Percentiles rank a stretch among this genome's conserved stretches.
Conservation (phyloP, 2,329 filamentous ascomycete genomes). For the Dactylellina haptotyla region DNA sequence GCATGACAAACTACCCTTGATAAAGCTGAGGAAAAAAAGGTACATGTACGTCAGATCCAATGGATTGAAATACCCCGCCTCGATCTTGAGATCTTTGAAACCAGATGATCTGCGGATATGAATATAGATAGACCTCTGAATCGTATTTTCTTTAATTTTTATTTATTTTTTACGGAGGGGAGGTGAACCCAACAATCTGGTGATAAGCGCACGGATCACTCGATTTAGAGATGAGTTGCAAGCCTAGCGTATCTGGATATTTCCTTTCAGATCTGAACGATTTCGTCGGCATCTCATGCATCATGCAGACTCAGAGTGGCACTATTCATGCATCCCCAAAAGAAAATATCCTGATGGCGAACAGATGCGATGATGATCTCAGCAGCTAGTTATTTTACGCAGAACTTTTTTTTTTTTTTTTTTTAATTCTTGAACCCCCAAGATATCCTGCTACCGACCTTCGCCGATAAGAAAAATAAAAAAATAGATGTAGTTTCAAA, state of each 20-base stretch:
- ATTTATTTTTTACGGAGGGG: conserved; percentile 7
- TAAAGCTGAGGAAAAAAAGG: too few relatives aligned
- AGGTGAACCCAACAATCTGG: conserved; percentile 17
- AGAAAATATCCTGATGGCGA: conserved; percentile 1
- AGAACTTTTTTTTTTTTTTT: too few relatives aligned
- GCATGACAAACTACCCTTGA: too few relatives aligned
- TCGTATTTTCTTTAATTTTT: not conserved
- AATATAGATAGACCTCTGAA: conserved; percentile 1
- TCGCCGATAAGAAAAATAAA: not conserved
- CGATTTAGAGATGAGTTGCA: not conserved
- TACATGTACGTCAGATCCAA: not conserved
- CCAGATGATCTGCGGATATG: conserved; percentile 11
- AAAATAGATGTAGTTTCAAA: not conserved
- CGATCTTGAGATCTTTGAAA: conserved; percentile 34
- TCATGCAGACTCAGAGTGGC: not conserved
- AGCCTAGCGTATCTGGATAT: not conserved
- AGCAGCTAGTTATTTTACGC: too few relatives aligned
- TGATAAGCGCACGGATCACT: conserved; percentile 33
- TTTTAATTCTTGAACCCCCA: too few relatives aligned
- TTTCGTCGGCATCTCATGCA: not conserved
- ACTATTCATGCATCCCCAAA: not conserved
- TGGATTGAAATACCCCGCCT: conserved; percentile 27
- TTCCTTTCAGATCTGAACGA: not conserved
- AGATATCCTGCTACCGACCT: not conserved
- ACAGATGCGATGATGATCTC: not conserved